Evolutionary conservation across 495 filamentous ascomycete species (phyloP), one percentile per base, ranked within the genome.

Genomic region (Choiromyces venosus): DNA sequence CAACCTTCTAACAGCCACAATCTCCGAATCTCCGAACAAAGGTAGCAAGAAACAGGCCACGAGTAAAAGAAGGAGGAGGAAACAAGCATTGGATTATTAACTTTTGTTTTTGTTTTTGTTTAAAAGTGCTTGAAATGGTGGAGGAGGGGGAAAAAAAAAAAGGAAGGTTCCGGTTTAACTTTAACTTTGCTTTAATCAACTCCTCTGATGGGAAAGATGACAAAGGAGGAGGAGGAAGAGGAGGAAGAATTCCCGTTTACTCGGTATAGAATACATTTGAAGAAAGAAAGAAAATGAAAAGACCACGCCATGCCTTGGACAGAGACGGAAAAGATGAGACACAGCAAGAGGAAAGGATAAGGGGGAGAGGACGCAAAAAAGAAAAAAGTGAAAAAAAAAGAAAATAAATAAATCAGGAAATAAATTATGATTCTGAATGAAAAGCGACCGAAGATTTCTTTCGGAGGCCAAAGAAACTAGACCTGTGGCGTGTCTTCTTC

Each of bases 391-490:
- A 67, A 12, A 69, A 70, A 70, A 38, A 29, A 66, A 70, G 46
- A 40, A 33, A 65, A 66, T n/a, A 42, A 21, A 18, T 64, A 37
- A 72, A 65, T n/a, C 9, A 71, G 33, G 29, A 25, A 64, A 39
- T 33, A 8, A 19, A 14, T 42, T 33, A 56, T 37, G 38, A 39
- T 25, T 74, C 73, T 44, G 69, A 73, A 35, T 76, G 75, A 64
- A 78, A 69, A 25, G 74, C 76, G 65, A 78, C 69, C 67, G 70
- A 77, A 56, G 76, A 56, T 56, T 78, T 77, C 42, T 74, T 78
- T 37, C 79, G 71, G 61, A 80, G 69, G n/a, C 79, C 78, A 56
- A 77, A 80, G 35, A 80, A 75, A 36, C 79, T 80, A 39, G 79
- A 68, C 67, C 78, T 70, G 35, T 80, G 74, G 56, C 71, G 71